These are phyloP conservation scores for Tilletiaria anomala DNA, from an alignment of 1,284 basidiomycete genomes.

Conservation along the genomic window DNA sequence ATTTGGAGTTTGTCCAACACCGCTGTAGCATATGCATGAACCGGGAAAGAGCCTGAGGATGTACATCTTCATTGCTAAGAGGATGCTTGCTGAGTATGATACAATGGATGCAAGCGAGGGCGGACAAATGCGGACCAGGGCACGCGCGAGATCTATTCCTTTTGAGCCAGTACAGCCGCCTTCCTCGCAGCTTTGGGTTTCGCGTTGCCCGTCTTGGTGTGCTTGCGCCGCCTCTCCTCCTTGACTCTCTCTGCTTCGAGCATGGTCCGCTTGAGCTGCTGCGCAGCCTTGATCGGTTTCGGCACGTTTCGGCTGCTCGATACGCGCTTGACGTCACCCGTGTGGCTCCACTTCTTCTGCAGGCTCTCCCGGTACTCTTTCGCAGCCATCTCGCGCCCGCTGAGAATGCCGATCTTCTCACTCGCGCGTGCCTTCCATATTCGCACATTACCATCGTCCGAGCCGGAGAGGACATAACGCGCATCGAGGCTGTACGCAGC, in stretches of 20 bases:
- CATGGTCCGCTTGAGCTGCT: conserved; percentile 82
- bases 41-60: too few species aligned
- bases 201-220: conserved; percentile 43
- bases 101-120: too few species aligned
- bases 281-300: conserved; percentile 72
- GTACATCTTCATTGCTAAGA: too few species aligned
- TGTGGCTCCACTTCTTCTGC: conserved; percentile 73
- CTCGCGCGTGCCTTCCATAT: conserved; percentile 92
- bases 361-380: conserved; percentile 85
- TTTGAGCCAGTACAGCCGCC: conserved; percentile 27
- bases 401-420: conserved; percentile 80
- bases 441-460: conserved; percentile 90
- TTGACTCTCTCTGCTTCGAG: conserved; percentile 75
- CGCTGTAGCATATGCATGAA: too few species aligned
- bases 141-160: conserved; percentile 8
- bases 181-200: conserved; percentile 87
- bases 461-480: conserved; percentile 80
- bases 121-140: too few species aligned
- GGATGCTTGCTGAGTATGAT: too few species aligned
- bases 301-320: conserved; percentile 73
- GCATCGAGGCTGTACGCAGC: conserved; percentile 66
- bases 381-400: conserved; percentile 75
- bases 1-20: too few species aligned
- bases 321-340: conserved; percentile 66
- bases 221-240: conserved; percentile 67